Evolutionary conservation across 2,329 filamentous ascomycete species (phyloP).

Genomic region (Zopfia rhizophila): DNA sequence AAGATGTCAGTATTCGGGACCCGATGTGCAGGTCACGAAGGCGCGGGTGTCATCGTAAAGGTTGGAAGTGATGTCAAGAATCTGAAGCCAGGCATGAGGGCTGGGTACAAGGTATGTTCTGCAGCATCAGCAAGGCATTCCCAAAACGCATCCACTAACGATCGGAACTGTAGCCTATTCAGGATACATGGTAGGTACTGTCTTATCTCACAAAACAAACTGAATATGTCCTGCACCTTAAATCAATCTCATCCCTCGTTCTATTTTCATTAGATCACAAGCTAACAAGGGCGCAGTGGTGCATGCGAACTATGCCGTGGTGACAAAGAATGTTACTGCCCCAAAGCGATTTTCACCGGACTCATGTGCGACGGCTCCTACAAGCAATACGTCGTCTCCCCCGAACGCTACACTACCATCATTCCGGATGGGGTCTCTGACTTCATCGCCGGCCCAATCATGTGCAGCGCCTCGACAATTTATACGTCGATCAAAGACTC

Average conservation of each 20-base stretch:
- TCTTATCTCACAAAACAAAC: slow-evolving; percentile 19
- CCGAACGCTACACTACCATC: slow-evolving; percentile 61
- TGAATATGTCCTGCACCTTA: slow-evolving; percentile 24
- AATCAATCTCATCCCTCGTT: too few relatives aligned
- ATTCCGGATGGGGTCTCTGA: slow-evolving; percentile 65
- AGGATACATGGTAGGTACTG: slow-evolving; percentile 9
- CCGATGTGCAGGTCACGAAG: slow-evolving; percentile 63
- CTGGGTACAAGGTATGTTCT: slow-evolving; percentile 55
- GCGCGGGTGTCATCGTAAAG: slow-evolving; percentile 65
- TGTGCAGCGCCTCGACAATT: slow-evolving; percentile 67
- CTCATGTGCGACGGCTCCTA: slow-evolving; percentile 55
- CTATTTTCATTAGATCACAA: neutral
- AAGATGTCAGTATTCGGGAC: slow-evolving; percentile 50
- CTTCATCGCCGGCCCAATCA: slow-evolving; percentile 64
- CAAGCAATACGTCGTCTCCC: slow-evolving; percentile 65
- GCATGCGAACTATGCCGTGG: slow-evolving; percentile 53
- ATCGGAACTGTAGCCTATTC: slow-evolving; percentile 10
- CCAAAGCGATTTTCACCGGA: slow-evolving; percentile 54
- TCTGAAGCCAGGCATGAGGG: slow-evolving; percentile 49
- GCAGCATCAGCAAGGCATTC: slow-evolving; percentile 48
- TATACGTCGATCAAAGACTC: slow-evolving; percentile 64
- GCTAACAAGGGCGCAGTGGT: slow-evolving; percentile 24
- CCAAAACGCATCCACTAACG: too few relatives aligned
- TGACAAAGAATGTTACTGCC: slow-evolving; percentile 62
- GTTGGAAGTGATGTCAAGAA: slow-evolving; percentile 62